Conservation (phyloP, 805 yeast species). For the Lipomyces chichibuensis region DNA sequence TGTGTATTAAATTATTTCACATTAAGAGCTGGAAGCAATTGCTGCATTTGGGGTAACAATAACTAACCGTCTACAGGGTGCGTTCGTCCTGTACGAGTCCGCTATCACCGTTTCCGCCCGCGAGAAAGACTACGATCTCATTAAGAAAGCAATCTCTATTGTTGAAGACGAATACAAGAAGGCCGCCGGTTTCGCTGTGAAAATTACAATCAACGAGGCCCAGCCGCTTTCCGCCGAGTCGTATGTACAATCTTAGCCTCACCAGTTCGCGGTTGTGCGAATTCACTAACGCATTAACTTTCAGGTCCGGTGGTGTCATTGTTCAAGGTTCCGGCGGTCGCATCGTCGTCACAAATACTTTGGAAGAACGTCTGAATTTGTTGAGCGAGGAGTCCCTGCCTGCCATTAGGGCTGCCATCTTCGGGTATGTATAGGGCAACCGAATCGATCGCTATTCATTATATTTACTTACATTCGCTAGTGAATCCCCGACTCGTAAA, state of each 20-base stretch:
- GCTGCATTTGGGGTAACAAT: not conserved
- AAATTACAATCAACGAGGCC: constrained; percentile 59
- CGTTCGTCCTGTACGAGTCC: constrained; percentile 73
- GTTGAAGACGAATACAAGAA: constrained; percentile 68
- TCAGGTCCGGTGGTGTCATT: constrained; percentile 79
- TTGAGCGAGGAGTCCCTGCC: constrained; percentile 87
- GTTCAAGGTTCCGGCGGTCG: constrained; percentile 72
- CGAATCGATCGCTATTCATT: not conserved
- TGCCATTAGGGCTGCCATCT: constrained; percentile 85
- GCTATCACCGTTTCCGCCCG: constrained; percentile 66
- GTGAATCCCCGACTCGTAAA: constrained; percentile 63
- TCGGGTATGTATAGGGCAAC: constrained; percentile 53
- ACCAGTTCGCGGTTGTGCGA: not conserved
- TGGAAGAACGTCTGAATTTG: constrained; percentile 88
- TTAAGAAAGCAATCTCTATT: constrained; percentile 61
- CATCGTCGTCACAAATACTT: constrained; percentile 87
- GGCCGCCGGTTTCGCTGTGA: constrained; percentile 60
- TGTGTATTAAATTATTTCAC: not conserved
- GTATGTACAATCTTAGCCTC: constrained; percentile 15
- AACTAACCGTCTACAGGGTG: constrained; percentile 41
- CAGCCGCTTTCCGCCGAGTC: constrained; percentile 60
- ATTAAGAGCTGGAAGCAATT: not conserved
- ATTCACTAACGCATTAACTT: not conserved
- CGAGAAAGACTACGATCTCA: constrained; percentile 63
- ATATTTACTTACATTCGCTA: not conserved